Evolutionary conservation across 306 rosid species (phyloP), one percentile per base, ranked within the genome.

Genomic region (Quercus variabilis): DNA sequence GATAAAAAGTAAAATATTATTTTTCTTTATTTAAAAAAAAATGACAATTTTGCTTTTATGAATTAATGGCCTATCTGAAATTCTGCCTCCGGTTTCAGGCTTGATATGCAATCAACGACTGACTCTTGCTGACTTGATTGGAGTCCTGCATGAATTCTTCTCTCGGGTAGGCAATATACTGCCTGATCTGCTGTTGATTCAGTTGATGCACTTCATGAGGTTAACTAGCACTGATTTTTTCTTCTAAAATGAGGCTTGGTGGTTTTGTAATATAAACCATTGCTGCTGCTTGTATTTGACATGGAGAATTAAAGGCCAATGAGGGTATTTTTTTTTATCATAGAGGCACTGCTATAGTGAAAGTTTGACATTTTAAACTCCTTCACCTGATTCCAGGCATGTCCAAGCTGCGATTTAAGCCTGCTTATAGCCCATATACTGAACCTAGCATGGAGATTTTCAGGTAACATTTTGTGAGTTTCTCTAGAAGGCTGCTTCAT

Each of bases 391-490:
- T 77, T 78, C 83, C 87, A 92, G 98, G 99, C 83, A 92, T 95
- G 99, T 82, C 90, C 8, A 88, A 95, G 74, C 85, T 86, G 57
- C 91, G 89, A 59, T 95, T 95, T 89, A 95, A 91, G 81, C 99
- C 99, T 58, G 97, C 99, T 68, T 95, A 90, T 82, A 95, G 92
- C 82, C 99, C 98, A 1, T 95, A 95, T 78, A 95, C 99, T 9
- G 99, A 95, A 75, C 99, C 99, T 63, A 95, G 98, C 92, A 90
- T 95, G 99, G 99, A 95, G 84, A 90, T 92, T 81, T 95, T 95
- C 84, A 88, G 98, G 97, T 88, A 60, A 65, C 18, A 35, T 67
- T 7, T 62, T 67, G 77, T 58, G 31, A 62, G 46, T 26, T 33
- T 81, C 52, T 70, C 56, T 58, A n/a, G 5, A 75, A 31, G 26